Evolutionary conservation across 176 grass and related monocot species (phyloP), one percentile per base, ranked within the genome.

Genomic region (Cenchrus americanus): DNA sequence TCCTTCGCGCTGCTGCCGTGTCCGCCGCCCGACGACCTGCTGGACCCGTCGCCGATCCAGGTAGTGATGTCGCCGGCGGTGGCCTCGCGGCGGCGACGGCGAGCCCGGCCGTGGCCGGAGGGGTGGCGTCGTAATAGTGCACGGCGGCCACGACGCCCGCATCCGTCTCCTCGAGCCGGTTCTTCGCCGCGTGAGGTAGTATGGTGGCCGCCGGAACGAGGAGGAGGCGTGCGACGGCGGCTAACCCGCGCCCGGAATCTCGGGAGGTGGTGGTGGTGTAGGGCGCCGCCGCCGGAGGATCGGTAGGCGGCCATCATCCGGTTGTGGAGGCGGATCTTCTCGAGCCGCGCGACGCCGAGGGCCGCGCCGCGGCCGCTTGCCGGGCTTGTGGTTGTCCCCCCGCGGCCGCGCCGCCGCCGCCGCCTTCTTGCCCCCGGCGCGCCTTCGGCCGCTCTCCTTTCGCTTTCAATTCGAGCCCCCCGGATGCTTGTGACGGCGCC

Each of bases 301-400:
- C 74, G 84, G 84, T 83, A 82, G 0, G 84, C 79, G 42, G 88
- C 88, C 8, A 86, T 58, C 84, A 90, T 90, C 79, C 86, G 88
- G 84, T 90, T 90, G 84, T 86, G 88, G 24, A 90, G 75, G 48
- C 84, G 73, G 88, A 90, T 90, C 88, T 83, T 90, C 84, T 90
- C 88, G 13, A 77, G 82, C 78, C 82, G 85, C 58, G 89, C 86
- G 27, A 88, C 86, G 59, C 88, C 88, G 30, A 86, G 88, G n/a
- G 15, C 88, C 88, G 22, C 88, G 84, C 84, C 83, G 88, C 84
- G 88, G 88, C 84, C 83, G 88, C 80, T 82, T 78, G 64, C 15
- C n/a, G 14, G 30, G 49, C 75, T 83, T 83, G 5, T 48, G 30
- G 73, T 49, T 37, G 34, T 37, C 34, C 34, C n/a, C n/a, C n/a